These are phyloP conservation scores for Aspergillus oerlinghausenensis DNA, from an alignment of 2,329 filamentous ascomycete species.

Conservation along the genomic window DNA sequence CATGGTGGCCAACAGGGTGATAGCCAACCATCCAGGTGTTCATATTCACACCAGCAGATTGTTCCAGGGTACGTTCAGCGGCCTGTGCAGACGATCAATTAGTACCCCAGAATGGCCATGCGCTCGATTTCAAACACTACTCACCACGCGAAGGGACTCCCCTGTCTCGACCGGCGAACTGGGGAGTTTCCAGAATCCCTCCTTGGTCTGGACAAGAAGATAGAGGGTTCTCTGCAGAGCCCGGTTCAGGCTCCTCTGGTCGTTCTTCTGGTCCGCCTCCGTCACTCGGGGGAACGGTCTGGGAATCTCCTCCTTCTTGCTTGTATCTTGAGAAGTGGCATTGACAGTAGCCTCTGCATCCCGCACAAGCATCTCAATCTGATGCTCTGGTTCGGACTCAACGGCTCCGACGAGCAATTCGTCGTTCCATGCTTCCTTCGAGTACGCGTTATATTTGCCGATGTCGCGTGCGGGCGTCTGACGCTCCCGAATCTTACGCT, in stretches of 20 bases:
- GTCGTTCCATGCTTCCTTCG: slow-evolving; percentile 80
- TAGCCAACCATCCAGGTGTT: slow-evolving; percentile 97
- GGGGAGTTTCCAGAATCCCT: slow-evolving; percentile 78
- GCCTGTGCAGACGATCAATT: slow-evolving; percentile 52
- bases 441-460: slow-evolving; percentile 73
- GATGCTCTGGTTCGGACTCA: slow-evolving; percentile 58
- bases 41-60: slow-evolving; percentile 87
- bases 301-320: slow-evolving; percentile 63
- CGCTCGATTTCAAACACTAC: slow-evolving; percentile 28
- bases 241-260: slow-evolving; percentile 73
- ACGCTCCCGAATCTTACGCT: slow-evolving; percentile 74
- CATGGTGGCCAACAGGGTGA: slow-evolving; percentile 77
- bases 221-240: slow-evolving; percentile 79
- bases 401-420: slow-evolving; percentile 73
- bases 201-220: slow-evolving; percentile 68
- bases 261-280: slow-evolving; percentile 71
- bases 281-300: slow-evolving; percentile 66
- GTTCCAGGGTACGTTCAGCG: slow-evolving; percentile 70
- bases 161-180: slow-evolving; percentile 61
- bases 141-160: slow-evolving; percentile 79
- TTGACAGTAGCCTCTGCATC: slow-evolving; percentile 61
- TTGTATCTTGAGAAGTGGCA: slow-evolving; percentile 36
- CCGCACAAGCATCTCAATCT: slow-evolving; percentile 65
- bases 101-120: background rate
- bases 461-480: slow-evolving; percentile 77